These are phyloP conservation scores for Barnettozyma sucrosica DNA, from an alignment of 805 yeast genomes.

Conservation along the genomic window DNA sequence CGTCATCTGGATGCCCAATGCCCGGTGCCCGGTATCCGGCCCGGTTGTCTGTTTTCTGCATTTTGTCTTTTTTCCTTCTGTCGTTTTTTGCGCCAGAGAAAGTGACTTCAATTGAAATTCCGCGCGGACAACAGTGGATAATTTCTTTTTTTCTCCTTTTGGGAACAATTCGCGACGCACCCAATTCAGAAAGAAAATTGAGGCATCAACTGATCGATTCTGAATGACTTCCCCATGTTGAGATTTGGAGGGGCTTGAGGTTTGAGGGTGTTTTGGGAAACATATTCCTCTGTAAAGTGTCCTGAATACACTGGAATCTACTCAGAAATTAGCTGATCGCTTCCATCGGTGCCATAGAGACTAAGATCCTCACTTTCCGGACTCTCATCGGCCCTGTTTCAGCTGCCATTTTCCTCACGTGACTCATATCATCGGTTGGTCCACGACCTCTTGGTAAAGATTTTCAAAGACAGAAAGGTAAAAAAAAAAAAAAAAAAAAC, in stretches of 20 bases:
- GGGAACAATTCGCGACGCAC: not conserved
- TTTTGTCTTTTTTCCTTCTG: no score
- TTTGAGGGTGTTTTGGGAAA: not conserved
- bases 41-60: not conserved
- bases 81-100: not conserved
- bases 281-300: not conserved
- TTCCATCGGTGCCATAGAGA: not conserved
- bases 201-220: constrained; percentile 1
- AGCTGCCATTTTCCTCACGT: not conserved
- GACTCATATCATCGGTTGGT: not conserved
- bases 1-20: no score
- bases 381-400: not conserved
- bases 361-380: not conserved
- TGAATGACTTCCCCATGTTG: not conserved
- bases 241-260: no score
- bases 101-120: no score
- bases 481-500: not conserved
- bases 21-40: no score
- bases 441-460: not conserved
- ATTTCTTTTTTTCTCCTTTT: not conserved
- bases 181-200: not conserved
- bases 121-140: not conserved
- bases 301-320: not conserved
- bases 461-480: no score
- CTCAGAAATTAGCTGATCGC: not conserved